Evolutionary conservation across 306 rosid genomes (phyloP).

Genomic region (Quercus rubra): DNA sequence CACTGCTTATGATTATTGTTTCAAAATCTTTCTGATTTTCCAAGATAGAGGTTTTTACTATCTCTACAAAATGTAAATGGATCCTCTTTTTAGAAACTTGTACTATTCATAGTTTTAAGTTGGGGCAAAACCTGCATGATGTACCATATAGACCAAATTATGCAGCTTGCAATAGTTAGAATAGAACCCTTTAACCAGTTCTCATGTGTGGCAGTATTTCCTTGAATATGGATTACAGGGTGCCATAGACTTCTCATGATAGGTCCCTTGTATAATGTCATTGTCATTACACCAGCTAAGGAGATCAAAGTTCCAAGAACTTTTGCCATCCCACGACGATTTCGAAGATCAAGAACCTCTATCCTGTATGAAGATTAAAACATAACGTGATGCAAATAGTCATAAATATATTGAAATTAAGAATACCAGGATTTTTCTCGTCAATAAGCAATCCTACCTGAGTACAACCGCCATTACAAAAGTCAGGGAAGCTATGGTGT

Average conservation of each 20-base stretch:
- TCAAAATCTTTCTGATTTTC: too few relatives aligned
- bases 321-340: constrained; percentile 59
- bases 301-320: constrained; percentile 64
- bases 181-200: constrained; percentile 77
- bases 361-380: constrained; percentile 34
- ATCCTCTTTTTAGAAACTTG: not conserved
- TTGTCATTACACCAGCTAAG: constrained; percentile 66
- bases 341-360: constrained; percentile 48
- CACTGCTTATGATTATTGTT: not conserved
- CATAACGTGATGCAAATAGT: not conserved
- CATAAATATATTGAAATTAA: not conserved
- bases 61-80: not conserved
- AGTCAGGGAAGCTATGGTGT: constrained; percentile 70
- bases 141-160: constrained; percentile 73
- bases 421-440: not conserved
- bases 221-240: constrained; percentile 50
- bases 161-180: constrained; percentile 63
- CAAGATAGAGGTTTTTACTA: not conserved
- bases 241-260: constrained; percentile 43
- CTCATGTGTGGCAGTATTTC: constrained; percentile 36
- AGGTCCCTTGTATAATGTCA: constrained; percentile 83
- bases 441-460: constrained; percentile 35
- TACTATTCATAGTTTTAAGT: not conserved
- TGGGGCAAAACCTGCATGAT: constrained; percentile 72
- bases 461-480: constrained; percentile 66